phyloP scores from a whole-genome alignment of 257 asterid species.

The Datura wrightii region DNA sequence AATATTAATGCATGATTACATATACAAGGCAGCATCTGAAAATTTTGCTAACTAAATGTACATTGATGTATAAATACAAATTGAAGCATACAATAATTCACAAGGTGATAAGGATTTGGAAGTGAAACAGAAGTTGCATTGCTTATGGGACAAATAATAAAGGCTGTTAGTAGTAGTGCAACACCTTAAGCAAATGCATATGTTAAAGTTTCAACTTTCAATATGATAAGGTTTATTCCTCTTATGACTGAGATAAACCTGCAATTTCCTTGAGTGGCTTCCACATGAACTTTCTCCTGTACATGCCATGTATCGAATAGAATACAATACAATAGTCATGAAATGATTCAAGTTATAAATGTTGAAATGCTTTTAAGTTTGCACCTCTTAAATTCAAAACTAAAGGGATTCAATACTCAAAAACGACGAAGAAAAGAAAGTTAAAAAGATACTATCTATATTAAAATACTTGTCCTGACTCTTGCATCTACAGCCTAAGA shows the following conservation, averaged over 20 bases:
- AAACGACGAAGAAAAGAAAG: not conserved
- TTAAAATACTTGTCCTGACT: not conserved
- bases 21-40: not conserved
- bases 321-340: not conserved
- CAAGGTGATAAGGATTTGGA: not conserved
- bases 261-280: conserved; percentile 80
- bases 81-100: not conserved
- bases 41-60: not conserved
- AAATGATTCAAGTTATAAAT: not conserved
- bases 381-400: not conserved
- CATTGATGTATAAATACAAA: not conserved
- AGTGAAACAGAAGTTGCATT: not conserved
- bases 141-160: not conserved
- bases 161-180: not conserved
- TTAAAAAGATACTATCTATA: too few species aligned
- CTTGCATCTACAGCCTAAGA: not conserved
- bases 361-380: not conserved
- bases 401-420: too few species aligned
- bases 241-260: conserved; percentile 46
- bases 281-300: conserved; percentile 90
- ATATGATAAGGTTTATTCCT: not conserved
- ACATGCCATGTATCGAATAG: not conserved
- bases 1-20: not conserved
- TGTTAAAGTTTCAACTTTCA: not conserved
- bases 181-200: not conserved